Conservation (phyloP, 192 early-diverging fungal genomes). For the Podila epigama region DNA sequence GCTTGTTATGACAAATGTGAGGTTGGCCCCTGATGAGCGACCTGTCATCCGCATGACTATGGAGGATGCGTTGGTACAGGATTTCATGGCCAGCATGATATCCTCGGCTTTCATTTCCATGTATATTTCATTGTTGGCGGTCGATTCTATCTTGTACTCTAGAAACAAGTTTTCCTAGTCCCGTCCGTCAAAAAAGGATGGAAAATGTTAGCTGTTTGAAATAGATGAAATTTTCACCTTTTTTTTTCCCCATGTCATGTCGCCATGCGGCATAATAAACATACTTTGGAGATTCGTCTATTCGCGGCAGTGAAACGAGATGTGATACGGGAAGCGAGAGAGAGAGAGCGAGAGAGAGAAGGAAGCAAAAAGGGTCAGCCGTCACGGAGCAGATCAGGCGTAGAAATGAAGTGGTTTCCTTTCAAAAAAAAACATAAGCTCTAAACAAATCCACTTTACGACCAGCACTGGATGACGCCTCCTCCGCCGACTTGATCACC, state of each 20-base stretch:
- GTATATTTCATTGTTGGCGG: slow-evolving; percentile 74
- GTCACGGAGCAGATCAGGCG: not conserved
- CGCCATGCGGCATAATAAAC: too few relatives aligned
- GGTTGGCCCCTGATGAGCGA: slow-evolving; percentile 59
- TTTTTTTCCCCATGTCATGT: not conserved
- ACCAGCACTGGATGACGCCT: slow-evolving; percentile 71
- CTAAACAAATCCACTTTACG: slow-evolving; percentile 47
- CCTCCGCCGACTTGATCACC: slow-evolving; percentile 64
- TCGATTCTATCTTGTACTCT: slow-evolving; percentile 73
- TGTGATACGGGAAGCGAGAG: too few relatives aligned
- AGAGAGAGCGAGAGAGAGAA: too few relatives aligned
- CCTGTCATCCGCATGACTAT: slow-evolving; percentile 72
- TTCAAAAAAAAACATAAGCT: not conserved
- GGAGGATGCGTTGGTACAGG: slow-evolving; percentile 58
- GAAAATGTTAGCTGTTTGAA: not conserved
- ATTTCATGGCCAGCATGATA: slow-evolving; percentile 68
- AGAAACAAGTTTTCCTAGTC: slow-evolving; percentile 65
- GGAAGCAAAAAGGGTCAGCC: too few relatives aligned
- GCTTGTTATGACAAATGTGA: slow-evolving; percentile 55
- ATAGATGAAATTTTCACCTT: not conserved
- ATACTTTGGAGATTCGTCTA: not conserved
- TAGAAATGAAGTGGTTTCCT: not conserved
- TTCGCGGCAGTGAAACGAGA: too few relatives aligned
- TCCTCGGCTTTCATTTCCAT: slow-evolving; percentile 73
- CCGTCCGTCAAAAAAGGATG: not conserved